Base-by-base conservation (phyloP, 2,329 filamentous ascomycete genomes). In the Neofusicoccum sp. region DNA sequence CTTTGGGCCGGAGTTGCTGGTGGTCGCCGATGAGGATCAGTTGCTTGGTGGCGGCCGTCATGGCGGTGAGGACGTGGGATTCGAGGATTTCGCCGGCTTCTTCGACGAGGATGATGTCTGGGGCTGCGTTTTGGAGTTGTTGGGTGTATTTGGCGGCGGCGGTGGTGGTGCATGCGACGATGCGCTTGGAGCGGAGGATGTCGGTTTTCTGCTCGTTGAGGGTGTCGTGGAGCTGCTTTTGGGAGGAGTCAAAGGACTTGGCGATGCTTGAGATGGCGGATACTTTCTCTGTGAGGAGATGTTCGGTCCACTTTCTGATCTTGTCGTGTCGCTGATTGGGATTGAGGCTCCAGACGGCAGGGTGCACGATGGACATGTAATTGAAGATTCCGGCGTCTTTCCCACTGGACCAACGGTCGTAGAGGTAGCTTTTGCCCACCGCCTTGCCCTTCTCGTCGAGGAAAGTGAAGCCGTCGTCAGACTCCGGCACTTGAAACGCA, bases 11-110 rank as follows among this genome's bases (percentile, higher is more conserved):
- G 0, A 91, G 79, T 63, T 91, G 89, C 60, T 88, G 83, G 68
- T 91, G 88, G 58, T 91, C 89, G 0, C 89, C 89, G 9, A 91
- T 91, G 2, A 90, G 71, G 0, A 91, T 80, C 1, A 90, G 69
- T 40, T 91, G 86, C 62, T 88, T 81, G 0, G 83, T 83, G 0
- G 79, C 71, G 0, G 80, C 70, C 0, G 78, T 76, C 60, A 91
- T 66, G 0, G 88, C 82, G 0, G 88, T 83, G 0, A 91, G 71
- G 1, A 89, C 77, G 64, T 91, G 88, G 1, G 80, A 79, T 69
- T 91, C 89, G 0, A 90, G 76, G 3, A 91, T 89, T 64, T 91
- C 88, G 1, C 87, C 89, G 0, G 88, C 89, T 70, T 91, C 89
- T 69, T 91, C 89, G 0, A 90, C 83, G 0, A 92, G 68, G 1